phyloP scores from a whole-genome alignment of 2,329 filamentous ascomycete species.

The Lachnellula hyalina region DNA sequence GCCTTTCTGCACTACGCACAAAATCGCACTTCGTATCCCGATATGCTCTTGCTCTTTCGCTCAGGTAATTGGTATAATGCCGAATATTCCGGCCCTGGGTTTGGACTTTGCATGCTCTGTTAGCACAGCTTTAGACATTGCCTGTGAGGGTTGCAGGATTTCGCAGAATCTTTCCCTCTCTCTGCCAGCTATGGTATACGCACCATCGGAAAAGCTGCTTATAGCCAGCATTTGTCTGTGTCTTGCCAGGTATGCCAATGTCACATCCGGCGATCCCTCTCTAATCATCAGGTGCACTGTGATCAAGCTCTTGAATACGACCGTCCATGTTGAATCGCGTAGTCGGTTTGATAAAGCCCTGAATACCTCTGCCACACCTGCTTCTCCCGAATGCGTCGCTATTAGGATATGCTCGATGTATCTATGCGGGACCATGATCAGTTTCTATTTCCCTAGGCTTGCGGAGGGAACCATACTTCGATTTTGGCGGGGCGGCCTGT shows the following conservation, averaged over 20 bases:
- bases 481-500: conserved; percentile 91
- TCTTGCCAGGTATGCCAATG: conserved; percentile 75
- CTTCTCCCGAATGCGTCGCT: conserved; percentile 90
- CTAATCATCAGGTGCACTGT: conserved; percentile 97
- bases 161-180: neutral
- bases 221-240: conserved; percentile 81
- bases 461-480: conserved; percentile 61
- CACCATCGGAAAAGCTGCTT: conserved; percentile 88
- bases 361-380: conserved; percentile 93
- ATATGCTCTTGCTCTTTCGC: conserved; percentile 75
- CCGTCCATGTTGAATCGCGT: conserved; percentile 98
- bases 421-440: conserved; percentile 22
- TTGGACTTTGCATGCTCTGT: conserved; percentile 59
- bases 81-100: conserved; percentile 92
- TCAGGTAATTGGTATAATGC: conserved; percentile 82
- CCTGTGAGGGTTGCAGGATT: conserved; percentile 14
- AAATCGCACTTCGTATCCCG: conserved; percentile 84
- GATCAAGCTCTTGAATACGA: conserved; percentile 95
- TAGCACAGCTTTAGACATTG: conserved; percentile 31
- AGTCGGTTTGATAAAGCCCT: conserved; percentile 82
- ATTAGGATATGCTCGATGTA: conserved; percentile 91
- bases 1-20: conserved; percentile 75
- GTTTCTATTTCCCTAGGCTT: conserved; percentile 1
- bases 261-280: conserved; percentile 85
- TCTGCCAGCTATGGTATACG: conserved; percentile 31